Evolutionary conservation across 139 green algal species (phyloP), one percentile per base, ranked within the genome.

Genomic region (Micromonas commoda): DNA sequence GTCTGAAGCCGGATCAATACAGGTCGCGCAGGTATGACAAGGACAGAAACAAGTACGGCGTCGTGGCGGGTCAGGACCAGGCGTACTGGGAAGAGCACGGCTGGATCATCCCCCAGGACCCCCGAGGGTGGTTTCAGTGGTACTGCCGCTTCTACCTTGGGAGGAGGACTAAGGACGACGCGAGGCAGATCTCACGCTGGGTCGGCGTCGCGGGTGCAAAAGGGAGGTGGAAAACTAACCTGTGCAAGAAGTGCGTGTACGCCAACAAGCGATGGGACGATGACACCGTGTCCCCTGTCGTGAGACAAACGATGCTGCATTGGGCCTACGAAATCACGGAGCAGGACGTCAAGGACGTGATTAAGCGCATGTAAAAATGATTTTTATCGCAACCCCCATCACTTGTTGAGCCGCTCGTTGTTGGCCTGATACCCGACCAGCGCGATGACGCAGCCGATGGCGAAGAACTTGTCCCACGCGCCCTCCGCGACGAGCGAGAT

Each of bases 301-400:
- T 89, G 24, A 35, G 85, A 24, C 85, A 89, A 69, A 86, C 83
- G 0, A 74, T 89, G 73, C 76, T 89, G 67, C 85, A 89, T 64
- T 89, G 85, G 85, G 85, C 83, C 19, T 88, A 85, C 57, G 85
- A 89, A 53, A 57, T 89, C 16, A 87, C 80, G 6, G 81, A 87
- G 68, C 57, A 69, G 23, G 83, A 89, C 65, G 84, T 88, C 65
- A 63, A 86, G 1, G 52, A 28, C 26, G 81, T 85, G 53, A 35
- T 35, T 19, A 80, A 80, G 38, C 51, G 63, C 29, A 64, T 33
- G 29, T 60, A 31, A 57, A 53, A 45, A 63, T 63, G 52, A 63
- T n/a, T n/a, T n/a, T n/a, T n/a, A n/a, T n/a, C n/a, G n/a, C n/a
- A n/a, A n/a, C n/a, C n/a, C n/a, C n/a, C n/a, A n/a, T n/a, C n/a